Evolutionary conservation across 441 rosid genomes (phyloP), one percentile per base, ranked within the genome.

Genomic region (Pelargonium fulgidum): DNA sequence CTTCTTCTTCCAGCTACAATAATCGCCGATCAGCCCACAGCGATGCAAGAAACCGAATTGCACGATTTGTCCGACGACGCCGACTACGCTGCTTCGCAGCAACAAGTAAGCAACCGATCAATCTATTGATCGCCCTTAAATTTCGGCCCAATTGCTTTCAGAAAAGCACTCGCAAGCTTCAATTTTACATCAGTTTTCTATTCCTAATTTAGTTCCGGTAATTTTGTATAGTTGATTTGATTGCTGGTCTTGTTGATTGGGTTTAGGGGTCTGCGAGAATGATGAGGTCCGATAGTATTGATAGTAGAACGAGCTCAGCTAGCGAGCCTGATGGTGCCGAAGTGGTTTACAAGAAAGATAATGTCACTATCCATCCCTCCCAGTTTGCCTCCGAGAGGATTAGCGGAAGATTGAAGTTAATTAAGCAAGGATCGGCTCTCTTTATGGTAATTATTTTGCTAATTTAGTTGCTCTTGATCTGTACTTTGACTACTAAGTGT

Each of bases 51-150:
- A 83, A 59, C 90, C 8, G 99, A 92, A 70, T 81, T 84, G 64
- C 85, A 86, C 65, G 99, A 95, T 78, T 84, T 95, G 68, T 89
- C 98, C 3, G 99, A 95, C 84, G 99, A 95, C 81, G 89, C 98
- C 62, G 98, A 95, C 78, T 95, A 90, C 85, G 98, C 97, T 2
- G 98, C 95, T 7, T 92, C 99, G 29, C 79, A 83, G 54, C 91
- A 81, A 29, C 93, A 92, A 74, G 98, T 90, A 81, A 71, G 76
- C 70, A 56, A 9, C 62, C 72, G 39, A 19, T 11, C 47, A 7
- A 1, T 42, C 47, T 10, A 42, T 10, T 7, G 47, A 42, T 8
- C 47, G 47, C 13, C 12, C 12, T 47, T 41, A 17, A 10, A 20
- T 26, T 22, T 50, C 33, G 13, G 14, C 26, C 68, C 19, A 3